Percentiles rank a stretch among this genome's conserved stretches.
These are phyloP conservation scores for Lichtheimia corymbifera DNA, from an alignment of 371 early-diverging fungal genomes.

Conservation along the genomic window DNA sequence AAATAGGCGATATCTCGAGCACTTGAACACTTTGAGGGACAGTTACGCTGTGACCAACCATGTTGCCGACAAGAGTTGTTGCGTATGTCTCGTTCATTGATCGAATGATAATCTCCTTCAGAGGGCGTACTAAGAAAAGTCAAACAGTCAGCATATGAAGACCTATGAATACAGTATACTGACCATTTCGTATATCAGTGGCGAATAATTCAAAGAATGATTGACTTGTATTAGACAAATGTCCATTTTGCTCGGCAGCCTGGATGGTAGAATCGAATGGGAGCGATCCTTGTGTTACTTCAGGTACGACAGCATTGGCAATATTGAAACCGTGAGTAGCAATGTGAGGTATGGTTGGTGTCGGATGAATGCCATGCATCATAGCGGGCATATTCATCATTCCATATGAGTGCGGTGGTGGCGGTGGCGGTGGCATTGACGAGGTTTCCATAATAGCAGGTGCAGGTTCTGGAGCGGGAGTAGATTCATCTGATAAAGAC, in stretches of 20 bases:
- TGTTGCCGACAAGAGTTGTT: conserved; percentile 25
- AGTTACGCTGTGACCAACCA: conserved; percentile 31
- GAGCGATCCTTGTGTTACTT: background rate
- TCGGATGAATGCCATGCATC: no score
- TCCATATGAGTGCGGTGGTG: conserved; percentile 3
- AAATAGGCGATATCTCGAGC: conserved; percentile 25
- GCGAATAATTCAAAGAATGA: conserved; percentile 16
- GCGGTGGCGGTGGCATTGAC: conserved; percentile 8
- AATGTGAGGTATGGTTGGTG: no score
- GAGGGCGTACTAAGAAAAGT: conserved; percentile 17
- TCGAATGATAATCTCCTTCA: conserved; percentile 12
- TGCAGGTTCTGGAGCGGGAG: conserved; percentile 2
- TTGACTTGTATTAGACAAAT: conserved; percentile 6
- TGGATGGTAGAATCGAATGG: conserved; percentile 3
- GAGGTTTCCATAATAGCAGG: background rate
- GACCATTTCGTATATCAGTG: conserved; percentile 15
- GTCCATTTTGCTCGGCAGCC: background rate
- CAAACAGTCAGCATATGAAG: background rate
- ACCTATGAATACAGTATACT: background rate
- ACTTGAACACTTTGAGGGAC: conserved; percentile 26
- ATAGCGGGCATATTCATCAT: no score
- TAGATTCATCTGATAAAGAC: conserved; percentile 19
- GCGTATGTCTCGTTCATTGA: conserved; percentile 13
- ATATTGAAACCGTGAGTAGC: no score
- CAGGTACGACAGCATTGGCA: no score